Percentiles rank a stretch among this genome's conserved stretches.
phyloP scores from a whole-genome alignment of 2,329 filamentous ascomycete species.

The Colletotrichum sp. region DNA sequence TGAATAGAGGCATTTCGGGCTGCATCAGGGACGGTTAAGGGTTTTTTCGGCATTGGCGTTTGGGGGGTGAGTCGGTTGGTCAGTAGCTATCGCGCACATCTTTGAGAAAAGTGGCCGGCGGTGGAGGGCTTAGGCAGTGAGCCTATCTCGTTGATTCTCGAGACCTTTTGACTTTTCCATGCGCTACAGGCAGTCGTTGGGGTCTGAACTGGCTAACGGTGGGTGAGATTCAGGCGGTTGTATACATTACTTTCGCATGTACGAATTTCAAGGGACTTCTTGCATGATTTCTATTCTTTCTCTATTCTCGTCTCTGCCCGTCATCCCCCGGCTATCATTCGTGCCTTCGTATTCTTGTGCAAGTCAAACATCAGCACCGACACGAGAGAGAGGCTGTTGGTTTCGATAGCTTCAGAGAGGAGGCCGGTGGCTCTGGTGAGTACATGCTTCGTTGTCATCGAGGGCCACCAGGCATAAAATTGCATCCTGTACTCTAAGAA shows the following conservation, averaged over 20 bases:
- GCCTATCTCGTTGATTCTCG: not conserved
- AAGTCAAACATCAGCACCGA: not conserved
- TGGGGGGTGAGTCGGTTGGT: not conserved
- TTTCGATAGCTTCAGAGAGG: not conserved
- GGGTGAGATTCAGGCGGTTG: not conserved
- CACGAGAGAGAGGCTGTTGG: not conserved
- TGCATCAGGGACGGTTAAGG: not conserved
- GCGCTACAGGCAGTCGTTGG: not conserved
- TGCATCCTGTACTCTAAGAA: fast-evolving
- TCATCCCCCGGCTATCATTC: not conserved
- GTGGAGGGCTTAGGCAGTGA: not conserved
- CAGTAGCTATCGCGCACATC: not conserved
- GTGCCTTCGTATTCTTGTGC: not conserved
- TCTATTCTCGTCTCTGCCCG: not conserved
- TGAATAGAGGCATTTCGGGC: not conserved
- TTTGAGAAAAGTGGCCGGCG: not conserved
- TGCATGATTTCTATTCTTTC: not conserved
- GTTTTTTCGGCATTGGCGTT: not conserved
- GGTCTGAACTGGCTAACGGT: not conserved
- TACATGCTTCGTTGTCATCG: not conserved
- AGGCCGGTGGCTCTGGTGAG: fast-evolving
- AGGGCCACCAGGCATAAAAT: not conserved
- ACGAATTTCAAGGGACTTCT: not conserved
- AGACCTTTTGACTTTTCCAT: not conserved
- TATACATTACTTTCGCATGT: not conserved